Percentiles rank a stretch among this genome's conserved stretches.
phyloP scores from a whole-genome alignment of 2,329 filamentous ascomycete genomes.

The Phaeosphaeria sp. region DNA sequence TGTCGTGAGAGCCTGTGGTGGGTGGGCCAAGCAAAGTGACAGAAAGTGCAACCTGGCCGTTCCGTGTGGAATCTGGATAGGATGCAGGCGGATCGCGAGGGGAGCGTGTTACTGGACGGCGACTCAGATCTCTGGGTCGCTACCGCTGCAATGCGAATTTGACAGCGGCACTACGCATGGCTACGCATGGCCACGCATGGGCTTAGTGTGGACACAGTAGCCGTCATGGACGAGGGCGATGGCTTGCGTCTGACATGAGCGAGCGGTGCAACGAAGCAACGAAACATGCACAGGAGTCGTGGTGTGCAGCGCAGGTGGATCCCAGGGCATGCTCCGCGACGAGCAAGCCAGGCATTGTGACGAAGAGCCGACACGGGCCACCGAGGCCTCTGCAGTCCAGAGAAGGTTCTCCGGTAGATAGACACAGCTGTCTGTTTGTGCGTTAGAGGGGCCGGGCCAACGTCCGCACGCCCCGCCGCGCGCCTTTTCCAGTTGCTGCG shows the following conservation, averaged over 20 bases:
- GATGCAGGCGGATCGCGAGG: constrained; percentile 18
- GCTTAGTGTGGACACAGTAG: constrained; percentile 5
- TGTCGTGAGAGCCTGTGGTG: not conserved
- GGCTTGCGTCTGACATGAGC: constrained; percentile 9
- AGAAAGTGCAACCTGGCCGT: not conserved
- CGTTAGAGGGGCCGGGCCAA: constrained; percentile 10
- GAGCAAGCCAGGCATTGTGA: not conserved
- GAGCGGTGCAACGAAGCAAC: not conserved
- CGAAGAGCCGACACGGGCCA: constrained; percentile 9
- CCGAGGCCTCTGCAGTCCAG: constrained; percentile 8
- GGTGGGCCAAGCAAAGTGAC: not conserved
- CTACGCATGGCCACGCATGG: constrained; percentile 9
- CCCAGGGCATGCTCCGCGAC: not conserved
- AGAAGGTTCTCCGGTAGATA: constrained; percentile 17
- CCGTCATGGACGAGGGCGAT: not conserved
- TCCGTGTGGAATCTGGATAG: too few species aligned
- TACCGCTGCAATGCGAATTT: constrained; percentile 15
- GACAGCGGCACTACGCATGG: constrained; percentile 23
- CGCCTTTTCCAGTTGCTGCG: constrained; percentile 14
- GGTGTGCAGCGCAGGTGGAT: not conserved
- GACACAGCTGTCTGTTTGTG: not conserved
- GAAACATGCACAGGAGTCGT: not conserved
- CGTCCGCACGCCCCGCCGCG: constrained; percentile 14
- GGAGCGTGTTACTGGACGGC: constrained; percentile 30
- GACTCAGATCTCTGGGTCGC: constrained; percentile 18